A percentile compares a stretch with the other conserved stretches of the same genome.
These are phyloP conservation scores for Crithidia thermophila DNA, from an alignment of 208 protist genomes.

Conservation along the genomic window DNA sequence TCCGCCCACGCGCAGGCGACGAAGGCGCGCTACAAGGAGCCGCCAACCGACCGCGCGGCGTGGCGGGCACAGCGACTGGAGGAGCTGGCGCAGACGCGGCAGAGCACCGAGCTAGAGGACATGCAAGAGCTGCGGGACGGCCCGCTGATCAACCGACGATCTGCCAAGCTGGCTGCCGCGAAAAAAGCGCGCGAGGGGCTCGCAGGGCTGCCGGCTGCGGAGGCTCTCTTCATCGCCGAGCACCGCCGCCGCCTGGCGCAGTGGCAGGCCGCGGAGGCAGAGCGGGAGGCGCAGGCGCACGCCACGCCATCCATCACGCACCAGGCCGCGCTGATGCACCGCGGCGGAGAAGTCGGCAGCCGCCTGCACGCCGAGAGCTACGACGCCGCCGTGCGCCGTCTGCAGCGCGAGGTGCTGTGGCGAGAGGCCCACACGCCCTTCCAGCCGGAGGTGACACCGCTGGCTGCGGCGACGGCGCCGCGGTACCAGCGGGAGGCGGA, in stretches of 20 bases:
- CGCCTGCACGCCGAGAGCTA: conserved; percentile 61
- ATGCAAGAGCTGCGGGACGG: conserved; percentile 29
- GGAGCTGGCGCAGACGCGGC: conserved; percentile 29
- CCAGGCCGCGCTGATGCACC: conserved; percentile 52
- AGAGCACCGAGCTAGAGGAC: conserved; percentile 15
- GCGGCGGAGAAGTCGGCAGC: conserved; percentile 41
- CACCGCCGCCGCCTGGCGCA: conserved; percentile 22
- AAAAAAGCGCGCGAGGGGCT: conserved; percentile 37
- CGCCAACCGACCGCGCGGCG: conserved; percentile 24
- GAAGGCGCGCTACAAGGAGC: conserved; percentile 35
- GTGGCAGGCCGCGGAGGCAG: conserved; percentile 31
- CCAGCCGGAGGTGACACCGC: conserved; percentile 54
- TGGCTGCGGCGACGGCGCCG: conserved; percentile 34
- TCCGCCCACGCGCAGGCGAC: conserved; percentile 46
- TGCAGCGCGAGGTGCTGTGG: conserved; percentile 36
- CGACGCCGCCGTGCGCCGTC: conserved; percentile 42
- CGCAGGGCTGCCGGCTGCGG: conserved; percentile 21
- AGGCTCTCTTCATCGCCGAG: conserved; percentile 23
- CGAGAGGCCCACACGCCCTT: conserved; percentile 30
- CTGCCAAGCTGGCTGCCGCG: conserved; percentile 45
- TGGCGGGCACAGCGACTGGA: conserved; percentile 29
- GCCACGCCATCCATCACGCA: conserved; percentile 46
- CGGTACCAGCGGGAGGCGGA: conserved; percentile 23
- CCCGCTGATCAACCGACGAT: conserved; percentile 55
- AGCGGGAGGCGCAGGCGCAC: conserved; percentile 9